Base-by-base conservation (phyloP, 164 flowering plant genomes). In the Hamamelis virginiana region DNA sequence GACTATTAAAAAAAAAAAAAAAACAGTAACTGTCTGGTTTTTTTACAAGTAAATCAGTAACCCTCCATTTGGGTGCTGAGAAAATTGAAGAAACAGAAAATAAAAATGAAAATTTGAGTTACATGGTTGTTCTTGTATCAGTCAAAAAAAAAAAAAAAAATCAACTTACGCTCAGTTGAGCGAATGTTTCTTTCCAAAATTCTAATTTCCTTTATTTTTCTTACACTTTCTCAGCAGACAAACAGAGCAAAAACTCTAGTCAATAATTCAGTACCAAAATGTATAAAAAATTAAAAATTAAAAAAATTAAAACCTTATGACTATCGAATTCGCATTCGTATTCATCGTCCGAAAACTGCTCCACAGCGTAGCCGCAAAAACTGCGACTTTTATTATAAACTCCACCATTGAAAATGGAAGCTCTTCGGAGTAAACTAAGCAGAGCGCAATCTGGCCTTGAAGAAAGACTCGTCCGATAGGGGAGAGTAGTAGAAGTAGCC, bases 281-380 rank as follows among this genome's bases (percentile, higher is more conserved):
- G 6, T n/a, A 52, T 0, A n/a, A 9, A 21, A 28, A 46, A 5
- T 14, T 10, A 9, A 8, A 22, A 22, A 23, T 4, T 16, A 19
- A 15, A 15, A 21, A 4, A 13, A 67, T 1, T 26, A 9, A 46
- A 52, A 87, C 89, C 93, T 78, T 75, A 6, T 87, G 85, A 73
- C 67, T 75, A 72, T 91, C 97, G 67, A 85, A 88, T 50, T 94
- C 98, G 67, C 91, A 81, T 61, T 91, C 97, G 57, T 94, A 91
- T 70, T 91, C 98, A 67, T 94, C 98, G 62, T 94, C 98, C 8
- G 98, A 94, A 76, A 94, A 94, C 80, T 89, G 97, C 82, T 94
- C 98, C 11, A 69, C 84, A 3, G 96, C 88, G 47, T 86, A 88
- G 4, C 88, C 80, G 52, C 80, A 76, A 60, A 83, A 76, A 0